Evolutionary conservation across 1,139 yeast genomes (phyloP).

Genomic region (Hansenula sp.): DNA sequence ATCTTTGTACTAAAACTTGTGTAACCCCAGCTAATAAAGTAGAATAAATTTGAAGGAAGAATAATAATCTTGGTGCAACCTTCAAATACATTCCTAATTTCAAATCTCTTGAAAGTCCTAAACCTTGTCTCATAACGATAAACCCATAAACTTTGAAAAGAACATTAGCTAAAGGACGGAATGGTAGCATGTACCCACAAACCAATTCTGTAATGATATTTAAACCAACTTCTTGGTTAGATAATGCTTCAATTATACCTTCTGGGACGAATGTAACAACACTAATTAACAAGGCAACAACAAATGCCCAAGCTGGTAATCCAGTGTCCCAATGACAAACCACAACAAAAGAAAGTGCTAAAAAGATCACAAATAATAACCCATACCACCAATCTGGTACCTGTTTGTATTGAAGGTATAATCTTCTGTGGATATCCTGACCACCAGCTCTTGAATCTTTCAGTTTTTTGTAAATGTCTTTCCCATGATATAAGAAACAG

Average conservation of each 20-base stretch:
- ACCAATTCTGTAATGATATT: slow-evolving; percentile 33
- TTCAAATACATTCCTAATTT: slow-evolving; percentile 54
- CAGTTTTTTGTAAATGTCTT: slow-evolving; percentile 29
- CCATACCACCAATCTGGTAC: slow-evolving; percentile 40
- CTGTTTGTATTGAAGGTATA: slow-evolving; percentile 31
- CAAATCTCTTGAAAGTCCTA: slow-evolving; percentile 48
- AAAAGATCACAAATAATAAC: slow-evolving; percentile 26
- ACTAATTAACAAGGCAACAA: slow-evolving; percentile 31
- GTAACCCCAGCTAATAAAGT: slow-evolving; percentile 35
- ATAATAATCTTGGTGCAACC: slow-evolving; percentile 41
- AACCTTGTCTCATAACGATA: slow-evolving; percentile 53
- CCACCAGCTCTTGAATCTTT: slow-evolving; percentile 29
- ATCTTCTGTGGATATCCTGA: slow-evolving; percentile 36
- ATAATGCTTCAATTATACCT: slow-evolving; percentile 34
- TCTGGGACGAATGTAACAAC: slow-evolving; percentile 33
- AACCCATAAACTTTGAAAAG: slow-evolving; percentile 35
- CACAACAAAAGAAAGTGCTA: slow-evolving; percentile 32
- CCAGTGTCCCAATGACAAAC: slow-evolving; percentile 28
- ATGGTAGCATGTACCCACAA: slow-evolving; percentile 32
- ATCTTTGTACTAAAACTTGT: slow-evolving; percentile 32
- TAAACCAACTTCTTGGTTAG: slow-evolving; percentile 38
- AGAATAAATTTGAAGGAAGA: slow-evolving; percentile 42
- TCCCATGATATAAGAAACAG: slow-evolving; percentile 35
- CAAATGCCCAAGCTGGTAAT: slow-evolving; percentile 34
- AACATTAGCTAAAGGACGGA: slow-evolving; percentile 33